A percentile compares a stretch with the other conserved stretches of the same genome.
phyloP scores from a whole-genome alignment of 192 early-diverging fungal genomes.

The Pilobolus umbonatus region DNA sequence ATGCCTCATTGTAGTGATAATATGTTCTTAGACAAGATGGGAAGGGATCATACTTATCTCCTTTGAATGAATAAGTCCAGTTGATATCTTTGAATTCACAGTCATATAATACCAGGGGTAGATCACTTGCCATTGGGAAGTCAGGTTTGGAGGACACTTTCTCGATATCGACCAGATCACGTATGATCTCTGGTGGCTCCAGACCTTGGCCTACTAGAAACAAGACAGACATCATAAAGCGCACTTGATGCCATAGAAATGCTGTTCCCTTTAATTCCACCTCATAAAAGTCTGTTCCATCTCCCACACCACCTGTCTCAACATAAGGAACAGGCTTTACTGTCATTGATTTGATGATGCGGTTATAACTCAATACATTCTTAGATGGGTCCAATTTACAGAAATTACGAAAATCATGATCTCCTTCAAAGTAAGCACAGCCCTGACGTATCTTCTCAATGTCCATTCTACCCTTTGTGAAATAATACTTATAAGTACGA shows the following conservation, averaged over 20 bases:
- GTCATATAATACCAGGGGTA: conserved; percentile 86
- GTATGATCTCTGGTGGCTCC: conserved; percentile 69
- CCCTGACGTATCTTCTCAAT: conserved; percentile 74
- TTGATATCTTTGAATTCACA: conserved; percentile 66
- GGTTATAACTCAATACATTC: conserved; percentile 72
- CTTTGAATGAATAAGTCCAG: conserved; percentile 50
- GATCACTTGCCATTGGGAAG: conserved; percentile 89
- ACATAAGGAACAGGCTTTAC: conserved; percentile 45
- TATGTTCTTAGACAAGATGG: conserved; percentile 36
- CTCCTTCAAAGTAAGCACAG: conserved; percentile 63
- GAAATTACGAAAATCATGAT: conserved; percentile 93
- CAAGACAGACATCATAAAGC: conserved; percentile 91
- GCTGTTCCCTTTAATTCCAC: conserved; percentile 81
- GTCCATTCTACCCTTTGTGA: conserved; percentile 62
- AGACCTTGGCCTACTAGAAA: conserved; percentile 78
- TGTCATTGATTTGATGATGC: conserved; percentile 60
- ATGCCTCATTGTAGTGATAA: conserved; percentile 43
- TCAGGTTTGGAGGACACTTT: conserved; percentile 67
- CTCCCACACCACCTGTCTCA: conserved; percentile 17
- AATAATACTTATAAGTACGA: conserved; percentile 91
- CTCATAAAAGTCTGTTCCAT: conserved; percentile 48
- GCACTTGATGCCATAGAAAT: conserved; percentile 97
- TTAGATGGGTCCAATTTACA: conserved; percentile 91
- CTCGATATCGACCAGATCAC: conserved; percentile 62
- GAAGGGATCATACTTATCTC: conserved; percentile 23